Evolutionary conservation across 2,329 filamentous ascomycete species (phyloP).

Genomic region (Neofusicoccum kwambonambiense): DNA sequence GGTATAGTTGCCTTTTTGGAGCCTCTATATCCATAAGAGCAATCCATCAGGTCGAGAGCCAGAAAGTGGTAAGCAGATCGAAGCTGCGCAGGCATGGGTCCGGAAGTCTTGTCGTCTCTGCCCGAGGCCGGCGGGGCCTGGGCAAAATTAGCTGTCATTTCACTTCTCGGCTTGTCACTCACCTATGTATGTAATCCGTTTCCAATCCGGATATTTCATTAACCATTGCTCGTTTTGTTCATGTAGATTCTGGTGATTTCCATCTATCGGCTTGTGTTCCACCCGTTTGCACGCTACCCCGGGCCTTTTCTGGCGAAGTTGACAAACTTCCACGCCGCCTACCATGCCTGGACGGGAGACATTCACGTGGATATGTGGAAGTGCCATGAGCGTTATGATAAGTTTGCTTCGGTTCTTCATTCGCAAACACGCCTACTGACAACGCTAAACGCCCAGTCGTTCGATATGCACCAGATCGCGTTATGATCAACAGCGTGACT

Average conservation of each 20-base stretch:
- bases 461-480: not conserved
- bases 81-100: not conserved
- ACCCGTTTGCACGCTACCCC: slow-evolving; percentile 45
- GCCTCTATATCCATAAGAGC: not conserved
- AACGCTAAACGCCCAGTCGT: not conserved
- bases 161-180: not conserved
- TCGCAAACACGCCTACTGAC: not conserved
- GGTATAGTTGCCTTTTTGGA: not conserved
- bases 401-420: slow-evolving; percentile 70
- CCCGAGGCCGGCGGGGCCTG: not conserved
- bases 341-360: slow-evolving; percentile 72
- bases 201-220: not conserved
- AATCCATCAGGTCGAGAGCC: not conserved
- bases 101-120: not conserved
- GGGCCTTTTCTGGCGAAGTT: slow-evolving; percentile 41
- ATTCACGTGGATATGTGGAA: slow-evolving; percentile 71
- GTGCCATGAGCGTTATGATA: slow-evolving; percentile 70
- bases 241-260: slow-evolving; percentile 20
- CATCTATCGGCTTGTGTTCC: slow-evolving; percentile 42
- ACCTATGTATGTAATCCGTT: not conserved
- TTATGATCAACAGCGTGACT: not conserved
- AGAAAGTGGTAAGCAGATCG: not conserved
- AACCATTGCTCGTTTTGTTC: not conserved
- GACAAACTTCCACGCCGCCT: slow-evolving; percentile 43
- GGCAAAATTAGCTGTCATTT: not conserved